Evolutionary conservation across 1,284 basidiomycete genomes (phyloP).

Genomic region (Fistulinella cinereoalba): DNA sequence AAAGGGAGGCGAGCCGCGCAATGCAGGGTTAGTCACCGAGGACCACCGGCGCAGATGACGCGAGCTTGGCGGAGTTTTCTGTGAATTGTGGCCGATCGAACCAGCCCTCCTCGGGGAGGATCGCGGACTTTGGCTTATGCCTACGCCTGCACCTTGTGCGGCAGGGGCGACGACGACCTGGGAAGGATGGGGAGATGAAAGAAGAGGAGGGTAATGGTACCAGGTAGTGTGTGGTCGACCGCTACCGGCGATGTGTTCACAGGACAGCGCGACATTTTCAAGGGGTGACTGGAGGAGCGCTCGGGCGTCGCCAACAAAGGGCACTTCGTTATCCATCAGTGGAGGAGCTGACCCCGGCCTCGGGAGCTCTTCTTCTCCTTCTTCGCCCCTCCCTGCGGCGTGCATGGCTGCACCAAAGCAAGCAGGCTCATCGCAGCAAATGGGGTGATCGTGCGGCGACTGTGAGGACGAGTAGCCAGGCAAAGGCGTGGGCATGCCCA

Average conservation of each 20-base stretch:
- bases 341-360: slow-evolving; percentile 31
- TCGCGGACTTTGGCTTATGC: slow-evolving; percentile 28
- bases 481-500: slow-evolving; percentile 29
- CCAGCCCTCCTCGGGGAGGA: slow-evolving; percentile 34
- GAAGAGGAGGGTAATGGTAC: slow-evolving; percentile 10
- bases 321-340: slow-evolving; percentile 28
- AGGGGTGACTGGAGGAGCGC: slow-evolving; percentile 9
- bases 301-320: slow-evolving; percentile 28
- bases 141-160: neutral
- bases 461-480: slow-evolving; percentile 33
- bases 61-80: slow-evolving; percentile 29
- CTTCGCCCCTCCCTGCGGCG: slow-evolving; percentile 19
- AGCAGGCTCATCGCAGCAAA: slow-evolving; percentile 23
- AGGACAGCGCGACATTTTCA: slow-evolving; percentile 10
- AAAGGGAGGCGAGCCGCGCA: slow-evolving; percentile 24
- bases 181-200: neutral
- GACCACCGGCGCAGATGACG: slow-evolving; percentile 34
- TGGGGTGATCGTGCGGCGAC: slow-evolving; percentile 29
- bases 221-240: slow-evolving; percentile 21
- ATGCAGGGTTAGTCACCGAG: slow-evolving; percentile 30
- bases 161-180: slow-evolving; percentile 14
- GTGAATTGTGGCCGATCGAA: slow-evolving; percentile 33
- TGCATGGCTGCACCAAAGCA: slow-evolving; percentile 24
- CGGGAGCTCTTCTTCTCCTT: slow-evolving; percentile 25
- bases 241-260: slow-evolving; percentile 13